Evolutionary conservation across 2,329 filamentous ascomycete species (phyloP).

Genomic region (Polychaeton citri): DNA sequence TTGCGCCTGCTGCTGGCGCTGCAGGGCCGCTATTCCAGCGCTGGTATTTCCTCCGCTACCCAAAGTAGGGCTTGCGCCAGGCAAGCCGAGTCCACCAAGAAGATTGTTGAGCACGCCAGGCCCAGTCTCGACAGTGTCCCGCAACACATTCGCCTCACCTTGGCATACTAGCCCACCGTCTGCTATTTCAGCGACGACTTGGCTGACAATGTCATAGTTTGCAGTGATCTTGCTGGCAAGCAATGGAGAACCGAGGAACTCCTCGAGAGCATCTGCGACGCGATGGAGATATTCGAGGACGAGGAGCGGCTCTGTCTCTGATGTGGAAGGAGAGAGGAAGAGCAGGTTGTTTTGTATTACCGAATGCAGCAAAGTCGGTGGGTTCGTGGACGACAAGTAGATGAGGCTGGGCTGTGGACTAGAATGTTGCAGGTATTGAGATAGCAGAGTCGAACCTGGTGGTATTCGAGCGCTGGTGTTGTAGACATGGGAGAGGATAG

Average conservation of each 20-base stretch:
- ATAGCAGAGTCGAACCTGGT: slow-evolving; percentile 60
- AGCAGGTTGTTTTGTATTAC: slow-evolving; percentile 77
- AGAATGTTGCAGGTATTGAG: slow-evolving; percentile 75
- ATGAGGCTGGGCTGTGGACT: slow-evolving; percentile 72
- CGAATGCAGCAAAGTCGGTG: slow-evolving; percentile 79
- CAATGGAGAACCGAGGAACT: slow-evolving; percentile 81
- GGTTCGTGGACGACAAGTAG: slow-evolving; percentile 68
- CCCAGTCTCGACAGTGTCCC: slow-evolving; percentile 74
- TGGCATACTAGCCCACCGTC: slow-evolving; percentile 81
- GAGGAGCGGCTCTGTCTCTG: slow-evolving; percentile 77
- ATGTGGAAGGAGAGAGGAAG: slow-evolving; percentile 71
- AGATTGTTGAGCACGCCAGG: slow-evolving; percentile 83
- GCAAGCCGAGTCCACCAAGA: slow-evolving; percentile 73
- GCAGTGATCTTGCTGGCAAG: slow-evolving; percentile 75
- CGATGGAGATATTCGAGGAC: slow-evolving; percentile 91
- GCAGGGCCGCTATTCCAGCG: slow-evolving; percentile 5
- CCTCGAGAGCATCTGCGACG: slow-evolving; percentile 81
- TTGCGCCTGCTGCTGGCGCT: slow-evolving; percentile 9
- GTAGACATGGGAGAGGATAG: slow-evolving; percentile 82
- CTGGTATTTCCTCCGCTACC: slow-evolving; percentile 1
- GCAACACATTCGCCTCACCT: slow-evolving; percentile 83
- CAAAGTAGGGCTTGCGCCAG: slow-evolving; percentile 21
- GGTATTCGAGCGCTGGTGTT: slow-evolving; percentile 55
- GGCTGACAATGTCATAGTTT: slow-evolving; percentile 86
- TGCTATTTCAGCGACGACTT: slow-evolving; percentile 90